Conservation (phyloP, 2,329 filamentous ascomycete species). For the Remersonia thermophila region DNA sequence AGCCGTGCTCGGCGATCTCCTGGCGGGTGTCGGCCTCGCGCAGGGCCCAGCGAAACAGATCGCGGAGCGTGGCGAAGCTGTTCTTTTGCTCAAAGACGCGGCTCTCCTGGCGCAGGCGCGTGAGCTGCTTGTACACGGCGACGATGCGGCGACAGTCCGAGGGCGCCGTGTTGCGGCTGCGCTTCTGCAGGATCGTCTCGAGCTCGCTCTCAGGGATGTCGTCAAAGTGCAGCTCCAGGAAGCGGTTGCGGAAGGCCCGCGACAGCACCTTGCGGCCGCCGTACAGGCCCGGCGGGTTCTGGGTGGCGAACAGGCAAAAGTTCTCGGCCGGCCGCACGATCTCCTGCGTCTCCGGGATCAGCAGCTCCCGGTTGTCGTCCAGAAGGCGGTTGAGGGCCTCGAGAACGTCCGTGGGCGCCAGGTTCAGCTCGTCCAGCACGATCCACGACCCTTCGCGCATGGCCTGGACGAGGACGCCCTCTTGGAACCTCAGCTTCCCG, state of each 20-base stretch:
- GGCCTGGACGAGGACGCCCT: constrained; percentile 85
- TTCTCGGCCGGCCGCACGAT: constrained; percentile 82
- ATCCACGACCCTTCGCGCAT: constrained; percentile 94
- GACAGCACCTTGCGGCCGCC: constrained; percentile 89
- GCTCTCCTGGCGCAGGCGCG: constrained; percentile 76
- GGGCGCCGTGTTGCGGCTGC: constrained; percentile 75
- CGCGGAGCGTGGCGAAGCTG: constrained; percentile 89
- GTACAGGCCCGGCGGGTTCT: constrained; percentile 92
- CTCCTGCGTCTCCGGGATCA: constrained; percentile 95
- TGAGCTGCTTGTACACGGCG: constrained; percentile 84
- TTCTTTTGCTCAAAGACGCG: constrained; percentile 94
- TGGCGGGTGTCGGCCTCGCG: constrained; percentile 75
- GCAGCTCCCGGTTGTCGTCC: constrained; percentile 89
- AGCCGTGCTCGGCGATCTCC: constrained; percentile 82
- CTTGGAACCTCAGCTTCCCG: constrained; percentile 80
- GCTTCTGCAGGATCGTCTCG: constrained; percentile 77
- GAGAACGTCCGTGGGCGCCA: constrained; percentile 92
- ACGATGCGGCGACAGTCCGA: constrained; percentile 89
- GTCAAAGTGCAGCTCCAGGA: constrained; percentile 93
- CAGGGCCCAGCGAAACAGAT: constrained; percentile 90
- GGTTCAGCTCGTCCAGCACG: constrained; percentile 90
- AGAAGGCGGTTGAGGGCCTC: constrained; percentile 91
- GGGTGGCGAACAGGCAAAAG: constrained; percentile 96
- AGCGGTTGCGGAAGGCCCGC: constrained; percentile 89
- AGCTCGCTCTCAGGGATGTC: constrained; percentile 94